Evolutionary conservation across 148 eudicot species (phyloP).

Genomic region (Chenopodium berlandieri): DNA sequence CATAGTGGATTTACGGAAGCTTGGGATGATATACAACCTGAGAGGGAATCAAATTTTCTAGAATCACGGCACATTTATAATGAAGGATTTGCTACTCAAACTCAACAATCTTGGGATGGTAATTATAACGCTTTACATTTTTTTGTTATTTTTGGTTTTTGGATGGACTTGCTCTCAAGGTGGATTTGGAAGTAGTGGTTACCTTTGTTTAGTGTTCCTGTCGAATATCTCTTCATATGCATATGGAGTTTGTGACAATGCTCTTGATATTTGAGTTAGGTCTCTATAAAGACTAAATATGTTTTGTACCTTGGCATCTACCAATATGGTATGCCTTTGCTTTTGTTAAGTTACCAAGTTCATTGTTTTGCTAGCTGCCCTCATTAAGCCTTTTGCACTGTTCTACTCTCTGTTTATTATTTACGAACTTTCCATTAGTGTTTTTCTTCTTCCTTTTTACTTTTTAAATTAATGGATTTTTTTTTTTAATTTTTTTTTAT

Average conservation of each 20-base stretch:
- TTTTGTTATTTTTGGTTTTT: background rate
- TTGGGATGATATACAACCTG: slow-evolving; percentile 80
- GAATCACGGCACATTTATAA: slow-evolving; percentile 35
- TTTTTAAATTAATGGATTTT: too few species aligned
- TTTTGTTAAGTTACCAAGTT: background rate
- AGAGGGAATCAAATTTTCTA: slow-evolving; percentile 40
- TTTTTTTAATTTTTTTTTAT: too few species aligned
- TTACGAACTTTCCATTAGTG: background rate
- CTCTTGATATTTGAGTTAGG: background rate
- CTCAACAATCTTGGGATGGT: slow-evolving; percentile 67
- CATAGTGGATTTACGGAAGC: slow-evolving; percentile 59
- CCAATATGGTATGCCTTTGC: background rate
- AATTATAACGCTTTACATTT: slow-evolving; percentile 13
- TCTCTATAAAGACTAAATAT: background rate
- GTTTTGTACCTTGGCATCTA: background rate
- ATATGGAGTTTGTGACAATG: background rate
- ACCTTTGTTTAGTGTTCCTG: background rate
- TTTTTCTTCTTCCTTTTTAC: background rate
- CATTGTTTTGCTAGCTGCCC: background rate
- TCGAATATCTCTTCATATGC: background rate
- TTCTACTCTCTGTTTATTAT: background rate
- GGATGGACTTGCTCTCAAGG: slow-evolving; percentile 5
- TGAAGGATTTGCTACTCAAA: slow-evolving; percentile 31
- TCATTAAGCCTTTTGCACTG: background rate
- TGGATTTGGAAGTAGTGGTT: background rate